These are phyloP conservation scores for Thecamonas trahens DNA, from an alignment of 78 protist genomes.

Conservation along the genomic window DNA sequence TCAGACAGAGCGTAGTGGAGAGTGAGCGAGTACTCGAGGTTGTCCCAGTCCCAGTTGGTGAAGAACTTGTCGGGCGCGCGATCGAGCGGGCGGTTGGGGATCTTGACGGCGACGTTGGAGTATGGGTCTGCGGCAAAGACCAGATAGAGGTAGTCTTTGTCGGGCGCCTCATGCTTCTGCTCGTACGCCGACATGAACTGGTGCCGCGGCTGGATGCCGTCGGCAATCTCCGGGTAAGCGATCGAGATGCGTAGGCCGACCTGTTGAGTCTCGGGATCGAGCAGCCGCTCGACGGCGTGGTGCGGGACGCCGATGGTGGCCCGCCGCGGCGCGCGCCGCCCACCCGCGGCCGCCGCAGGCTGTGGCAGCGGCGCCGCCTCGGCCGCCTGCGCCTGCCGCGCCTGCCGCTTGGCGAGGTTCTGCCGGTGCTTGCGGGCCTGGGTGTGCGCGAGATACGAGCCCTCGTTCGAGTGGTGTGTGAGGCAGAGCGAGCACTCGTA, in stretches of 20 bases:
- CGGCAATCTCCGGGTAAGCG: constrained; percentile 91
- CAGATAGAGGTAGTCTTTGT: constrained; percentile 70
- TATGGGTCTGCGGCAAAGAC: constrained; percentile 98
- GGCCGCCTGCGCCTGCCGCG: constrained; percentile 25
- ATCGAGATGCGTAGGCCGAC: constrained; percentile 49
- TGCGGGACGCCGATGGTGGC: not conserved
- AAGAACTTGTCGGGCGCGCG: constrained; percentile 7
- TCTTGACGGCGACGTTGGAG: constrained; percentile 92
- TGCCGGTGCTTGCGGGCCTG: constrained; percentile 91
- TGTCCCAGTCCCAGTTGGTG: constrained; percentile 39
- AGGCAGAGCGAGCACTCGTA: constrained; percentile 98
- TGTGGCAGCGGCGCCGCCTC: not conserved
- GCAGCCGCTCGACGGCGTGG: constrained; percentile 4
- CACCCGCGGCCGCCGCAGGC: not conserved
- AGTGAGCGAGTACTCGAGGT: constrained; percentile 24
- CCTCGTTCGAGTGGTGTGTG: constrained; percentile 95
- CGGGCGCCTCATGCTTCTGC: constrained; percentile 78
- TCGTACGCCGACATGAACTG: constrained; percentile 96
- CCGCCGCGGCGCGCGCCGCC: not conserved
- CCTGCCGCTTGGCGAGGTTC: constrained; percentile 71
- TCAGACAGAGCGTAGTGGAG: too few species aligned
- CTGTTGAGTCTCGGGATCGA: not conserved
- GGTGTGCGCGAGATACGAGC: constrained; percentile 89
- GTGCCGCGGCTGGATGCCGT: constrained; percentile 84
- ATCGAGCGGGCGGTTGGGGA: not conserved